Conservation (phyloP, 768 basidiomycete genomes). For the Kwoniella sp. region DNA sequence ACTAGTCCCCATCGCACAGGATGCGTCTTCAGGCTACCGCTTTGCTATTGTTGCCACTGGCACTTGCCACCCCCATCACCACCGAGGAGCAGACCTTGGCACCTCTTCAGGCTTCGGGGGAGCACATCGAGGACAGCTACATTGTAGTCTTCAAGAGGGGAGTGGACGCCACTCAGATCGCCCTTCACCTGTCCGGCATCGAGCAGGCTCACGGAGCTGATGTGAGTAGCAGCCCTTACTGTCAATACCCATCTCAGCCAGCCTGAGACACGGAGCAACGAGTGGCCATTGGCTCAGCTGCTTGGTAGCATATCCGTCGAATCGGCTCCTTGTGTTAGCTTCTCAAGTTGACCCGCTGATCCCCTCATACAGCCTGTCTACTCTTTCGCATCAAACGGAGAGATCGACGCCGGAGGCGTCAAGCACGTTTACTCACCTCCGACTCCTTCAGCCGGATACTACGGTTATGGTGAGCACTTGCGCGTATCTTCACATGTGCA, state of each 20-base stretch:
- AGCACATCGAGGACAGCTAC: conserved; percentile 66
- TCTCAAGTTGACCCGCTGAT: background rate
- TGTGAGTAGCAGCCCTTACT: conserved; percentile 39
- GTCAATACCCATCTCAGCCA: background rate
- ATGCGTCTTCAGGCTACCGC: conserved; percentile 33
- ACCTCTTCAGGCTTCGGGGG: conserved; percentile 36
- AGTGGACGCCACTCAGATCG: conserved; percentile 57
- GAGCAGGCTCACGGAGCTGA: conserved; percentile 60
- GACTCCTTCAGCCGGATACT: conserved; percentile 62
- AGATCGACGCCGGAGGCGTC: conserved; percentile 46
- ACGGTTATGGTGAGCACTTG: conserved; percentile 45
- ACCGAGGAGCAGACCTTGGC: conserved; percentile 29
- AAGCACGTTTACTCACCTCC: conserved; percentile 69
- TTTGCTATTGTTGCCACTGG: conserved; percentile 25
- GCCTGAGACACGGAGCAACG: background rate
- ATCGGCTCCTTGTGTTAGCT: background rate
- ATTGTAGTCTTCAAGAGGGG: conserved; percentile 82
- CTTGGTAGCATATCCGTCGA: too few species aligned
- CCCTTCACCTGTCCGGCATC: conserved; percentile 70
- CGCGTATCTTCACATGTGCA: background rate
- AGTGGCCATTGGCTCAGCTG: too few species aligned
- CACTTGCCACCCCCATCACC: conserved; percentile 32
- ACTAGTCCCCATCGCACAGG: conserved; percentile 1
- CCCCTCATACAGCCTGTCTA: conserved; percentile 28
- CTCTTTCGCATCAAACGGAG: conserved; percentile 23